These are phyloP conservation scores for Candida albicans DNA, from an alignment of 1,139 yeast species.

Conservation along the genomic window DNA sequence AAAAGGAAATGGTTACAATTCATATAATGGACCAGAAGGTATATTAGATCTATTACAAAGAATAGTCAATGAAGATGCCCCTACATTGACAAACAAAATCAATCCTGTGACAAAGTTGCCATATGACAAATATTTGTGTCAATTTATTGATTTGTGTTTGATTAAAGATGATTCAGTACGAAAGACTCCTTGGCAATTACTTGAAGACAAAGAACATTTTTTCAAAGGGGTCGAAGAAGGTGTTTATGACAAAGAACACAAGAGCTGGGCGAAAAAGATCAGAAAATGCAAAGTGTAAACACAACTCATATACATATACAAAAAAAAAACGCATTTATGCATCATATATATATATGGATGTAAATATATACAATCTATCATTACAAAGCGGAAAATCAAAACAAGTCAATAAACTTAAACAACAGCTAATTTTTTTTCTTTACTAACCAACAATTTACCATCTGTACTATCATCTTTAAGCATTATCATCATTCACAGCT, in stretches of 20 bases:
- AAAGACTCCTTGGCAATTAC: conserved; percentile 60
- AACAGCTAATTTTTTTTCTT: neutral
- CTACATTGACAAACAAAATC: conserved; percentile 46
- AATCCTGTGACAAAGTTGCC: conserved; percentile 26
- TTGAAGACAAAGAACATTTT: conserved; percentile 42
- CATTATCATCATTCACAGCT: conserved; percentile 24
- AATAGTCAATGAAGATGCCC: conserved; percentile 92
- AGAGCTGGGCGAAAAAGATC: conserved; percentile 51
- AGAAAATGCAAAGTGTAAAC: conserved; percentile 21
- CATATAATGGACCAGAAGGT: conserved; percentile 64
- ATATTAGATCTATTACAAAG: conserved; percentile 86
- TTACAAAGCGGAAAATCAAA: neutral
- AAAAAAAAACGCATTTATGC: conserved; percentile 4
- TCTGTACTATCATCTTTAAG: conserved; percentile 1
- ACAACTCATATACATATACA: conserved; percentile 2
- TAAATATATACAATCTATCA: neutral
- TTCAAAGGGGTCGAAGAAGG: conserved; percentile 44
- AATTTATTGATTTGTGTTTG: conserved; percentile 69
- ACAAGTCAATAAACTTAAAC: neutral
- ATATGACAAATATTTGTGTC: conserved; percentile 48
- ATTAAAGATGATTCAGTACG: conserved; percentile 63
- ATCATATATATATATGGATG: conserved; percentile 1
- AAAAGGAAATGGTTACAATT: conserved; percentile 2
- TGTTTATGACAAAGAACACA: conserved; percentile 43
- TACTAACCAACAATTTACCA: no score